Base-by-base conservation (phyloP, 2,329 filamentous ascomycete genomes). In the Trichoderma sp. region DNA sequence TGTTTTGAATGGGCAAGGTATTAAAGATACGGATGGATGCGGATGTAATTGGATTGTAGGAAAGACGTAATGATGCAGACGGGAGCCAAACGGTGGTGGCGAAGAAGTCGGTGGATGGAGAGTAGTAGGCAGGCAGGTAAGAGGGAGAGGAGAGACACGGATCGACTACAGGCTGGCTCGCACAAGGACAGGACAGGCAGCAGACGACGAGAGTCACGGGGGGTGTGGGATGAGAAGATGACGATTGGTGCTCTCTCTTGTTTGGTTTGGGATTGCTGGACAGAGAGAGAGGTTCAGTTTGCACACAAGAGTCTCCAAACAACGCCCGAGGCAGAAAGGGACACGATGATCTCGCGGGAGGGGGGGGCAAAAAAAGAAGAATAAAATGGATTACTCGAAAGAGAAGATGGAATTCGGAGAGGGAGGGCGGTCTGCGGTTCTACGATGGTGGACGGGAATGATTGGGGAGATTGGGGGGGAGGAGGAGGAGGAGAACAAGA, bases 351-450 rank as follows among this genome's bases (percentile, higher is more conserved):
- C 69, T 66, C 66, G 66, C 28, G n/a, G n/a, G 28, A 30, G 28
- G 28, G 28, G 28, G 5, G 67, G 67, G 34, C 34, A 39, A 39
- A 39, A 39, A 34, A 9, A 14, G 7, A 39, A 39, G 12, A 14
- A 14, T 39, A 39, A 39, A 39, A 39, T 39, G 5, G 14, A 14
- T 14, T 39, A 39, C 14, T 39, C n/a, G 5, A 14, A 39, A 14
- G 34, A 39, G 34, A 14, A 39, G 34, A 39, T 14, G 10, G 34
- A 14, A 39, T 14, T 14, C 12, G 34, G 12, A 14, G 12, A 39
- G 34, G 64, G 65, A 68, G 61, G 61, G 72, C 71, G 72, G 72
- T 73, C 72, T 72, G 71, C 70, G 66, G 66, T 66, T 30, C 64
- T 70, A 72, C 67, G 30, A 63, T 43, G 58, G 58, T 57, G 63